Evolutionary conservation across 352 stramenopile species (phyloP).

Genomic region (Globisporangium carolinianum): DNA sequence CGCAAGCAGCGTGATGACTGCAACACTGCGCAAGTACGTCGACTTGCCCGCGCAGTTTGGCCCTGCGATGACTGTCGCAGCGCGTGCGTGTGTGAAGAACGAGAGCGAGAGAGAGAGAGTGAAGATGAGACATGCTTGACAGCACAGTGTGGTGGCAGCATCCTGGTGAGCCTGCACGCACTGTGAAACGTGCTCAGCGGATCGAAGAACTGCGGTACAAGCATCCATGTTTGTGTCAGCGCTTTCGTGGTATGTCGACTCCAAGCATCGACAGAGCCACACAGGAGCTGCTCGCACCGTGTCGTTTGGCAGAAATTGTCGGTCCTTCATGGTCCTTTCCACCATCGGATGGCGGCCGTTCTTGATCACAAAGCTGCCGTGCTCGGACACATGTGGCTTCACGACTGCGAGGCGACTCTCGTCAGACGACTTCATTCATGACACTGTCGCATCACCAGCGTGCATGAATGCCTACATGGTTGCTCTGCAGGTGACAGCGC

Average conservation of each 20-base stretch:
- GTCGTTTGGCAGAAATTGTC: conserved; percentile 82
- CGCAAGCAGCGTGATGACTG: conserved; percentile 86
- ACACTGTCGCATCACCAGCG: no score
- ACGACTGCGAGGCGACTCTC: conserved; percentile 31
- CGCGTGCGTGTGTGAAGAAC: background rate
- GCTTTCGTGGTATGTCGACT: no score
- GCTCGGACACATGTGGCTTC: conserved; percentile 50
- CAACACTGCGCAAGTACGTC: conserved; percentile 80
- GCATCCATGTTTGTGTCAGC: background rate
- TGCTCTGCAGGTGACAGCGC: conserved; percentile 63
- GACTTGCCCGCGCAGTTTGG: conserved; percentile 90
- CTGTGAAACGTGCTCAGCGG: conserved; percentile 66
- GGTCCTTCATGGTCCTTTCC: conserved; percentile 56
- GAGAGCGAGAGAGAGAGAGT: no score
- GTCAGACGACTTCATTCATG: background rate
- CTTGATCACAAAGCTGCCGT: conserved; percentile 78
- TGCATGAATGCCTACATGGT: conserved; percentile 35
- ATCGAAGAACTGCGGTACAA: conserved; percentile 52
- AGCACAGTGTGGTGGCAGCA: conserved; percentile 1
- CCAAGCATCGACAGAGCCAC: background rate
- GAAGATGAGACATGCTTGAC: background rate
- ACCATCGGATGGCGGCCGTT: conserved; percentile 75
- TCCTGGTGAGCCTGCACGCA: conserved; percentile 17
- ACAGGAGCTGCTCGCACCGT: conserved; percentile 27
- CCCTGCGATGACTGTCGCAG: conserved; percentile 72